Percentiles rank a stretch among this genome's conserved stretches.
phyloP scores from a whole-genome alignment of 176 grass and related monocot genomes.

The Olyra latifolia region DNA sequence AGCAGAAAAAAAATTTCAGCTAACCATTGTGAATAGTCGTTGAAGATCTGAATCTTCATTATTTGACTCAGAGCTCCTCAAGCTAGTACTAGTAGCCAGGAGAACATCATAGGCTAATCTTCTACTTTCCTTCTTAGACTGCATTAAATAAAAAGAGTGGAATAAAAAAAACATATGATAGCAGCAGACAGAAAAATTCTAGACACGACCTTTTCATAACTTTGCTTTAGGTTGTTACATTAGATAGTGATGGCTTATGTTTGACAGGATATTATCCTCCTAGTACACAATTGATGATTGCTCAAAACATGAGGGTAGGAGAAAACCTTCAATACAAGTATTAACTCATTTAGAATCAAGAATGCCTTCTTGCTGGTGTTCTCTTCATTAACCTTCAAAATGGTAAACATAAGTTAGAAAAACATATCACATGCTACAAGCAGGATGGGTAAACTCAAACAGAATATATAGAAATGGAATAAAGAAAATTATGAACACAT shows the following conservation, averaged over 20 bases:
- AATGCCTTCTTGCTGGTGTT: slow-evolving; percentile 71
- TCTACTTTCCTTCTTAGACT: slow-evolving; percentile 94
- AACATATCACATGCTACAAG: slow-evolving; percentile 23
- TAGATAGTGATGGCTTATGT: slow-evolving; percentile 8
- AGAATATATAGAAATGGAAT: slow-evolving; percentile 4
- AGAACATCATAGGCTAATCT: slow-evolving; percentile 87
- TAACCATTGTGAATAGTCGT: slow-evolving; percentile 89
- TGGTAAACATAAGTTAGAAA: slow-evolving; percentile 37
- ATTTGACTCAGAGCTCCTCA: slow-evolving; percentile 62
- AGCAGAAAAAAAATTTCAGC: slow-evolving; percentile 28
- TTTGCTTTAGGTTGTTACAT: neutral
- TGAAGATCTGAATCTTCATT: slow-evolving; percentile 81
- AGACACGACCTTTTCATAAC: neutral
- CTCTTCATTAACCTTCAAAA: slow-evolving; percentile 88
- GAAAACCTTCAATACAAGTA: slow-evolving; percentile 80
- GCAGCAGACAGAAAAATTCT: slow-evolving; percentile 9
- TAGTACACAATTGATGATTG: slow-evolving; percentile 17
- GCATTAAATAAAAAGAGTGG: slow-evolving; percentile 12
- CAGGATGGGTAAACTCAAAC: slow-evolving; percentile 10
- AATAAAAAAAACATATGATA: slow-evolving; percentile 4
- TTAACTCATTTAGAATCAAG: slow-evolving; percentile 96
- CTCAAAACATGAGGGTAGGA: slow-evolving; percentile 6
- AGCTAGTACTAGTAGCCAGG: slow-evolving; percentile 60
- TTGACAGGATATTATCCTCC: neutral
- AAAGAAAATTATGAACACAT: slow-evolving; percentile 25